These are phyloP conservation scores for Eimeria tenella DNA, from an alignment of 169 alveolate species.

Conservation along the genomic window DNA sequence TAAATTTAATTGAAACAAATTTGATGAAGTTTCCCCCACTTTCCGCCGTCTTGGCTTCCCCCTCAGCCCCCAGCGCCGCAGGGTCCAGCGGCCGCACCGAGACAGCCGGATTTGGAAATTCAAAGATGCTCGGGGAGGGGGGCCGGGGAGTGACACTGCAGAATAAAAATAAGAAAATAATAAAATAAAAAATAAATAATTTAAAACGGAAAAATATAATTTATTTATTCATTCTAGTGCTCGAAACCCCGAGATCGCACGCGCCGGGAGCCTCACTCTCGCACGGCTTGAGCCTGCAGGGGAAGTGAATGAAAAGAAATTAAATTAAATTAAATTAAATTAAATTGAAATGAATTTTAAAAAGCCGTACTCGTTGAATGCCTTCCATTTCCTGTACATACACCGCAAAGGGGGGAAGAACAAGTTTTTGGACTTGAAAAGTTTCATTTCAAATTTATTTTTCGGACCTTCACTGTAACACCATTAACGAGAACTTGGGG, in stretches of 20 bases:
- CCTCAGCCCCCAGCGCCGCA: slow-evolving; percentile 49
- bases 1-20: not conserved
- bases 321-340: not conserved
- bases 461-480: slow-evolving; percentile 54
- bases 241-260: not conserved
- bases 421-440: not conserved
- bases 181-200: not conserved
- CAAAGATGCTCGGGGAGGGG: slow-evolving; percentile 66
- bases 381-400: slow-evolving; percentile 68
- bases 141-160: slow-evolving; percentile 60
- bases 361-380: slow-evolving; percentile 39
- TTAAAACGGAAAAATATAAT: not conserved
- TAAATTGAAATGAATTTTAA: not conserved
- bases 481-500: slow-evolving; percentile 68
- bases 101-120: slow-evolving; percentile 71
- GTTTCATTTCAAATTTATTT: no score
- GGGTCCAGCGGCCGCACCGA: slow-evolving; percentile 55
- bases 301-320: not conserved
- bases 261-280: not conserved
- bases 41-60: slow-evolving; percentile 55
- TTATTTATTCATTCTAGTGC: not conserved
- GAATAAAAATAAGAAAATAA: not conserved
- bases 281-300: slow-evolving; percentile 64
- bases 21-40: not conserved
- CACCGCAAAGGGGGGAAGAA: not conserved